These are phyloP conservation scores for Cladosporium sp. DNA, from an alignment of 2,329 filamentous ascomycete species.

Conservation along the genomic window DNA sequence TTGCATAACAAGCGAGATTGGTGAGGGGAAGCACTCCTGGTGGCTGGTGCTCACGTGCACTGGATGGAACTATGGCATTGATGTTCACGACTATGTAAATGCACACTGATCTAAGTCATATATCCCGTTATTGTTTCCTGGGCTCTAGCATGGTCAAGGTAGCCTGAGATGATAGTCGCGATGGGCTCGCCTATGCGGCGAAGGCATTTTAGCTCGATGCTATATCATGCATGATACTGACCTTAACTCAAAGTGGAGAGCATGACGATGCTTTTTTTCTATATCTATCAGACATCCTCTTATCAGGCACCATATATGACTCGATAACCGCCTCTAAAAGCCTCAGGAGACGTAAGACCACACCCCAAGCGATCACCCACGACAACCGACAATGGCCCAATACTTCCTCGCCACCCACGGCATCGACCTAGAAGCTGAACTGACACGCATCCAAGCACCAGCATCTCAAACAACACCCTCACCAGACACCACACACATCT, in stretches of 20 bases:
- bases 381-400: constrained; percentile 28
- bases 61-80: not conserved
- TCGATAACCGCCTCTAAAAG: not conserved
- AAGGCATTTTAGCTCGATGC: constrained; percentile 1
- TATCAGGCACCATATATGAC: not conserved
- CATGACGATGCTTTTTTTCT: not conserved
- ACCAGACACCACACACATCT: constrained; percentile 5
- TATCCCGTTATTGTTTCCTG: not conserved
- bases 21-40: not conserved
- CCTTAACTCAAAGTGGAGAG: not conserved
- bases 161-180: not conserved
- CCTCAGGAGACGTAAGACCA: not conserved
- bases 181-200: not conserved
- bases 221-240: constrained; percentile 8
- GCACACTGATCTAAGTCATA: not conserved
- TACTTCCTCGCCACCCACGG: constrained; percentile 35
- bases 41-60: not conserved
- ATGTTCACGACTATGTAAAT: not conserved
- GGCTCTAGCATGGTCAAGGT: not conserved
- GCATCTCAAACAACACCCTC: not conserved
- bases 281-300: not conserved
- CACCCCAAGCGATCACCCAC: not conserved
- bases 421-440: constrained; percentile 37
- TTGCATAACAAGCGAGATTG: constrained; percentile 10
- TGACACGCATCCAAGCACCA: constrained; percentile 31